Evolutionary conservation across 2,329 filamentous ascomycete genomes (phyloP).

Genomic region (Sclerotinia nivalis): DNA sequence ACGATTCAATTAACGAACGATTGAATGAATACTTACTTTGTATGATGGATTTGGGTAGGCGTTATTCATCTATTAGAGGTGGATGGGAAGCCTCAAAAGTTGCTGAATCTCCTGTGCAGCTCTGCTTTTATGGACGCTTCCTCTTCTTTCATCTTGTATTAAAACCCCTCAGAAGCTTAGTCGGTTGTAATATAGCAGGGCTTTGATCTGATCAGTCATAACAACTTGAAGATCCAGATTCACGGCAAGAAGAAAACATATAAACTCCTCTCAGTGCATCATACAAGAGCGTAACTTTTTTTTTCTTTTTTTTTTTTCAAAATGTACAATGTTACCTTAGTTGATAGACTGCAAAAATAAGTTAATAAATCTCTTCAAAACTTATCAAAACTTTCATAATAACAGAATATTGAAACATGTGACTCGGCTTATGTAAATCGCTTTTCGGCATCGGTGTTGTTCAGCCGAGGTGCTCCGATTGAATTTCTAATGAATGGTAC

Average conservation of each 20-base stretch:
- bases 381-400: not conserved
- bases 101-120: conserved; percentile 24
- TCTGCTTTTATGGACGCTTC: conserved; percentile 23
- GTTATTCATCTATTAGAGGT: conserved; percentile 22
- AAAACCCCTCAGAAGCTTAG: conserved; percentile 24
- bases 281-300: not conserved
- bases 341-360: conserved; percentile 1
- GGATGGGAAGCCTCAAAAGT: conserved; percentile 35
- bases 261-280: conserved; percentile 21
- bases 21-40: conserved; percentile 21
- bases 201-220: conserved; percentile 26
- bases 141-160: conserved; percentile 35
- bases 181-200: conserved; percentile 36
- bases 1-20: conserved; percentile 11
- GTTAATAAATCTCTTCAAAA: not conserved
- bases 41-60: conserved; percentile 26
- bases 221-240: conserved; percentile 33
- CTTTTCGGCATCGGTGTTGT: not conserved
- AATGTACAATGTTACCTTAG: conserved; percentile 2
- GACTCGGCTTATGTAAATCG: not conserved
- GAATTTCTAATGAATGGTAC: conserved; percentile 7
- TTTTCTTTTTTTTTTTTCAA: not conserved
- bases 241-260: not conserved
- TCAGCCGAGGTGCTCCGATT: conserved; percentile 19
- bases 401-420: not conserved